Evolutionary conservation across 768 basidiomycete genomes (phyloP), one percentile per base, ranked within the genome.

Genomic region (Boletus fagicola): DNA sequence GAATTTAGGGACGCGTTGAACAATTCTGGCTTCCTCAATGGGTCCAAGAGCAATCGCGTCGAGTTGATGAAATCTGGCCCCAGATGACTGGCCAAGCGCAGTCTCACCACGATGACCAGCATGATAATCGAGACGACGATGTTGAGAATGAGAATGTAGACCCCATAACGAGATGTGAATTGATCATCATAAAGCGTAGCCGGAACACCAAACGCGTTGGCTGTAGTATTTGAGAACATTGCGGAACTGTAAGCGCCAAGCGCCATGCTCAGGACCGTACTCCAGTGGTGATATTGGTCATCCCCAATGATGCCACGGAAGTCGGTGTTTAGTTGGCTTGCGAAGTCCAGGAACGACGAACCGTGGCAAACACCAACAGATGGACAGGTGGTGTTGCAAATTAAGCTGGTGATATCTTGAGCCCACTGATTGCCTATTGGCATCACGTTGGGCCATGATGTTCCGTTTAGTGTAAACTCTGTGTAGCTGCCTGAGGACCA

Each of bases 381-480:
- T n/a, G 61, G 28, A 2, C 12, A 35, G 4, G 42, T 49, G 11
- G 56, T 39, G 1, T 63, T 57, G 45, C 58, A 62, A 9, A 67
- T 52, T 12, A 67, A 24, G 43, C 30, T 56, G 9, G 53, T 51
- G 43, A 67, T 62, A 36, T 65, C 66, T 53, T 53, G 51, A 12
- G 54, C 61, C 63, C 66, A 68, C 11, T 47, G 60, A 11, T 28
- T 46, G 40, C 36, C 44, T 6, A 6, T 31, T 26, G 47, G 11
- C 58, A 57, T 62, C 30, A 55, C 47, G 20, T 60, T 61, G 18
- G 53, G 50, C 52, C 56, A 52, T 4, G 58, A 56, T n/a, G 60
- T 62, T 20, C 63, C 60, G n/a, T 67, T 55, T 20, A 26, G 47
- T 15, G 54, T 28, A 20, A 67, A 65, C 31, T 60, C 50, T 4